Conservation (phyloP, 345 rosid genomes). For the Salix udensis region DNA sequence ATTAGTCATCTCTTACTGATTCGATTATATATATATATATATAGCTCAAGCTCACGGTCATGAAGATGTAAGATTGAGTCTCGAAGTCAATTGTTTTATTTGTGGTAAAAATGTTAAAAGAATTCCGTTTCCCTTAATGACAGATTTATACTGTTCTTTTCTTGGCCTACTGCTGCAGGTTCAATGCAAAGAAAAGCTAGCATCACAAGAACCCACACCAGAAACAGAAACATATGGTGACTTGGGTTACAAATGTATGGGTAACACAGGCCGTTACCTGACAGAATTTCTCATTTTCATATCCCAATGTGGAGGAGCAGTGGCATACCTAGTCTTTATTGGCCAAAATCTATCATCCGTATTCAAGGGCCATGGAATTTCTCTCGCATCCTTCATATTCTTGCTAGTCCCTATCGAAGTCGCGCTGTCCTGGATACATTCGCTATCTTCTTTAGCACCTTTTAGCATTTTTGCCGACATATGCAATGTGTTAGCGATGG, state of each 20-base stretch:
- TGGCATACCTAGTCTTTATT: constrained; percentile 82
- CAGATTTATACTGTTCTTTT: neutral
- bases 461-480: constrained; percentile 79
- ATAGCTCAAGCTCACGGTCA: too few relatives aligned
- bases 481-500: constrained; percentile 73
- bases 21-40: too few relatives aligned
- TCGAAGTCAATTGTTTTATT: too few relatives aligned
- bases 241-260: constrained; percentile 65
- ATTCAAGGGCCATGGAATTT: constrained; percentile 37
- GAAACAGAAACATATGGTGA: constrained; percentile 81
- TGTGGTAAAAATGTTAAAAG: too few relatives aligned
- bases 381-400: constrained; percentile 48
- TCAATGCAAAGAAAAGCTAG: constrained; percentile 61
- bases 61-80: too few relatives aligned
- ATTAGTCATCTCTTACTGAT: too few relatives aligned
- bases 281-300: constrained; percentile 70
- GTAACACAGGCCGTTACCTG: constrained; percentile 61
- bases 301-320: constrained; percentile 86
- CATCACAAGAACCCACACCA: constrained; percentile 44
- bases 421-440: constrained; percentile 65
- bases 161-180: constrained; percentile 37
- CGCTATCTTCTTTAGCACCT: constrained; percentile 73
- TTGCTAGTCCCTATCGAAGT: constrained; percentile 70
- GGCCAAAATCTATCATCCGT: constrained; percentile 74
- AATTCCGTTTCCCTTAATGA: neutral